phyloP scores from a whole-genome alignment of 345 rosid species.

The Eucalyptus curtisii region DNA sequence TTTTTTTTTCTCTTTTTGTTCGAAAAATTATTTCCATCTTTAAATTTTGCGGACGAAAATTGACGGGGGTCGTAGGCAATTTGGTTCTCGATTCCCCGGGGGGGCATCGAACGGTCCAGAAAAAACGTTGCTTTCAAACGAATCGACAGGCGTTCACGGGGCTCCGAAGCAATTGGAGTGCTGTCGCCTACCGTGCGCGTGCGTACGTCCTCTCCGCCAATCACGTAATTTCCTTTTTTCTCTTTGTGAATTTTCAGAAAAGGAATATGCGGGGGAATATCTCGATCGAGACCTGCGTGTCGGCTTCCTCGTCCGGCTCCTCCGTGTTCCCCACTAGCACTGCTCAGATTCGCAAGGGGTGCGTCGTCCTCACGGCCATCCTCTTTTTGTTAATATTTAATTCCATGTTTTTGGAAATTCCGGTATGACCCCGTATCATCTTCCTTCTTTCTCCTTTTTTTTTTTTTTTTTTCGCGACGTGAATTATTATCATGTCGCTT shows the following conservation, averaged over 20 bases:
- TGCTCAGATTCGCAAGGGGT: not conserved
- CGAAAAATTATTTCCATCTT: not conserved
- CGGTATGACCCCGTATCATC: not conserved
- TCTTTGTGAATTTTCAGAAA: not conserved
- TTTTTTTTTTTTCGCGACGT: not conserved
- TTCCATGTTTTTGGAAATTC: not conserved
- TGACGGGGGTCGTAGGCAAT: not conserved
- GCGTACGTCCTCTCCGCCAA: not conserved
- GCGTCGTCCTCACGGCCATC: not conserved
- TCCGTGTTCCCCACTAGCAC: not conserved
- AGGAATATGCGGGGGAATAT: not conserved
- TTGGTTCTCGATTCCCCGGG: not conserved
- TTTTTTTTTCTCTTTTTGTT: not conserved
- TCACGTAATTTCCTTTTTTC: not conserved
- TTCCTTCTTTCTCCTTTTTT: fast-evolving
- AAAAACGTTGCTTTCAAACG: not conserved
- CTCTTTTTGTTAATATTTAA: not conserved
- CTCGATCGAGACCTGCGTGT: not conserved
- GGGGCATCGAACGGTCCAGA: not conserved
- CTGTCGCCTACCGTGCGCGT: not conserved
- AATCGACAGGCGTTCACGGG: not conserved
- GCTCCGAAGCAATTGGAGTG: not conserved
- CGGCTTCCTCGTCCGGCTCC: not conserved
- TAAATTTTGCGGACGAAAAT: not conserved
- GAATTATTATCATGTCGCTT: not conserved